Percentiles rank a stretch among this genome's conserved stretches.
Evolutionary conservation across 2,329 filamentous ascomycete species (phyloP).

Genomic region (Sporothrix dimorphospora): DNA sequence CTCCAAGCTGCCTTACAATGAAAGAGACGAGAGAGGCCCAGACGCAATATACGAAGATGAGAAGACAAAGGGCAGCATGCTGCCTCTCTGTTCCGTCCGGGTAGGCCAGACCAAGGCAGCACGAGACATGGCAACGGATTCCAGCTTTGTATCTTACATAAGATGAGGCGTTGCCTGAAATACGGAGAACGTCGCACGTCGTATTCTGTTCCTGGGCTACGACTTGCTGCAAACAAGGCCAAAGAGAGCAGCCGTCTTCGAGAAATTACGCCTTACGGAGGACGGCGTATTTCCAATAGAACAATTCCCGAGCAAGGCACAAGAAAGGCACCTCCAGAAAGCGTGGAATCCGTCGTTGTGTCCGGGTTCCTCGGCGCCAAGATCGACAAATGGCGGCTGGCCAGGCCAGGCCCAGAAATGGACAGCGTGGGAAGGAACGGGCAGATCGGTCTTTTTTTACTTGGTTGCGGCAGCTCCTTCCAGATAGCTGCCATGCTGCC

Average conservation of each 20-base stretch:
- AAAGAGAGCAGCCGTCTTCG: not conserved
- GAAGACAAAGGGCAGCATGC: too few relatives aligned
- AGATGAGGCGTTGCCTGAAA: too few relatives aligned
- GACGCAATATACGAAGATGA: not conserved
- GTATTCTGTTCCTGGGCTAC: not conserved
- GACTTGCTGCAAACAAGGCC: not conserved
- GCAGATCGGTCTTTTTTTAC: not conserved
- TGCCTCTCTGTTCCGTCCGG: too few relatives aligned
- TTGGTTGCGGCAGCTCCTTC: not conserved
- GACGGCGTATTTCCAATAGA: not conserved
- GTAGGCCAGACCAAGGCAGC: too few relatives aligned
- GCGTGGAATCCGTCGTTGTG: not conserved
- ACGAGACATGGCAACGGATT: too few relatives aligned
- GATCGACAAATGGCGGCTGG: constrained; percentile 1
- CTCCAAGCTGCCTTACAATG: not conserved
- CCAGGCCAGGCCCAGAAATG: constrained; percentile 1
- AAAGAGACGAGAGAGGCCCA: not conserved
- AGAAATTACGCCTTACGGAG: not conserved
- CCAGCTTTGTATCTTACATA: not conserved
- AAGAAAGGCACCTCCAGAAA: not conserved
- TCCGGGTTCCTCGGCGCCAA: constrained; percentile 10
- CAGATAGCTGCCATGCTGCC: not conserved
- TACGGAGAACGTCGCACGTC: not conserved
- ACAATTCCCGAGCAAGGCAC: not conserved
- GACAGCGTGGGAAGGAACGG: not conserved